Conservation (phyloP, 805 yeast genomes). For the Kluyveromyces lactis region DNA sequence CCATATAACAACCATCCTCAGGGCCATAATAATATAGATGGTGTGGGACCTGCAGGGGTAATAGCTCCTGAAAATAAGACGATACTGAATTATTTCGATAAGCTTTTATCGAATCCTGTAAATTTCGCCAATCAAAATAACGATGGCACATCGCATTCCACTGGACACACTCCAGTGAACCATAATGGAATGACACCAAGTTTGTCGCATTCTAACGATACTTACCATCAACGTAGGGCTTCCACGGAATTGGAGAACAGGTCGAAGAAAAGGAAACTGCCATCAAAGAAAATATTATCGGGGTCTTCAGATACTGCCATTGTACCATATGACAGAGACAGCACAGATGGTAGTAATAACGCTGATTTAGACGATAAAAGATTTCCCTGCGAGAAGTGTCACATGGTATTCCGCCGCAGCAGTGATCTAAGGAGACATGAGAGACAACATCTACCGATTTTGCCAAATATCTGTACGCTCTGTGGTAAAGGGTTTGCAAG, state of each 20-base stretch:
- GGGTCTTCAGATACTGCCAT: not conserved
- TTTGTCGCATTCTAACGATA: no score
- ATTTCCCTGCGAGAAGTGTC: constrained; percentile 52
- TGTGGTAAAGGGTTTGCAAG: constrained; percentile 83
- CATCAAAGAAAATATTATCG: not conserved
- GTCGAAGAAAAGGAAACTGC: not conserved
- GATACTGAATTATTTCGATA: constrained; percentile 9
- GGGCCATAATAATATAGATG: no score
- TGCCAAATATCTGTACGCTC: constrained; percentile 65
- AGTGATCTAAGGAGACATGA: constrained; percentile 69
- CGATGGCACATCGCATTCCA: no score
- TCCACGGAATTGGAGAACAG: not conserved
- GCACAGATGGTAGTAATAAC: not conserved
- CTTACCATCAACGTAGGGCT: not conserved
- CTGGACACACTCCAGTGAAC: no score
- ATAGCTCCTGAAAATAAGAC: constrained; percentile 8
- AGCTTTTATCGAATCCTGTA: constrained; percentile 6
- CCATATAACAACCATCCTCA: not conserved
- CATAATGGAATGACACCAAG: no score
- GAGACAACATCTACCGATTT: constrained; percentile 59
- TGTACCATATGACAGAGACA: not conserved
- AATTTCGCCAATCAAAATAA: not conserved
- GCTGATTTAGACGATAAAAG: constrained; percentile 27
- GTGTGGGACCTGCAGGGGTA: not conserved
- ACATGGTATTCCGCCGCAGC: constrained; percentile 55